These are phyloP conservation scores for Arabidopsis arenosa DNA, from an alignment of 345 rosid genomes.

Conservation along the genomic window DNA sequence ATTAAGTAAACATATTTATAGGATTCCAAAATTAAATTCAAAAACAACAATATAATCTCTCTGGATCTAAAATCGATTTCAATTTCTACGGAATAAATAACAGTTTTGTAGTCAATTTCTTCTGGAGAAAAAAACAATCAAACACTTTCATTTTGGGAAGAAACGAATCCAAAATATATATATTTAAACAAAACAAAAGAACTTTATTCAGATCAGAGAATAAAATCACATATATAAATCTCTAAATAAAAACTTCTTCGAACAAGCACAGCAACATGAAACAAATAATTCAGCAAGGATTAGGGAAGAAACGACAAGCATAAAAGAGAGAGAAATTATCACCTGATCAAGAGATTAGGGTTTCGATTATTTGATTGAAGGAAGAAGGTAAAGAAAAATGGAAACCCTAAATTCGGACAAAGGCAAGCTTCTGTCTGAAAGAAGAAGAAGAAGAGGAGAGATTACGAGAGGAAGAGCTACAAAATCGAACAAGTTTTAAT, in stretches of 20 bases:
- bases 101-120: constrained; percentile 9
- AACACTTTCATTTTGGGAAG: not conserved
- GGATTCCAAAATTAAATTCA: not conserved
- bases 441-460: not conserved
- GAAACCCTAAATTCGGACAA: constrained; percentile 36
- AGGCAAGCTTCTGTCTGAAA: constrained; percentile 20
- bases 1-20: not conserved
- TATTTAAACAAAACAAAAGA: not conserved
- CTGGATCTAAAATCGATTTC: not conserved
- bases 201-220: constrained; percentile 3
- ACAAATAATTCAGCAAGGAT: not conserved
- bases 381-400: not conserved
- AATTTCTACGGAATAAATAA: not conserved
- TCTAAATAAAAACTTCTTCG: not conserved
- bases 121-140: not conserved
- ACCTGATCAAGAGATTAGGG: constrained; percentile 39
- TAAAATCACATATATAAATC: not conserved
- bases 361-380: constrained; percentile 30
- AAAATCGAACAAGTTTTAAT: constrained; percentile 27
- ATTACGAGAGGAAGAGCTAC: constrained; percentile 37
- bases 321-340: not conserved
- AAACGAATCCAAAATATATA: not conserved
- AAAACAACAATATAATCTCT: not conserved
- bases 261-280: not conserved
- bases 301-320: not conserved